Conservation (phyloP, 2,329 filamentous ascomycete genomes). For the Lojkania enalia region DNA sequence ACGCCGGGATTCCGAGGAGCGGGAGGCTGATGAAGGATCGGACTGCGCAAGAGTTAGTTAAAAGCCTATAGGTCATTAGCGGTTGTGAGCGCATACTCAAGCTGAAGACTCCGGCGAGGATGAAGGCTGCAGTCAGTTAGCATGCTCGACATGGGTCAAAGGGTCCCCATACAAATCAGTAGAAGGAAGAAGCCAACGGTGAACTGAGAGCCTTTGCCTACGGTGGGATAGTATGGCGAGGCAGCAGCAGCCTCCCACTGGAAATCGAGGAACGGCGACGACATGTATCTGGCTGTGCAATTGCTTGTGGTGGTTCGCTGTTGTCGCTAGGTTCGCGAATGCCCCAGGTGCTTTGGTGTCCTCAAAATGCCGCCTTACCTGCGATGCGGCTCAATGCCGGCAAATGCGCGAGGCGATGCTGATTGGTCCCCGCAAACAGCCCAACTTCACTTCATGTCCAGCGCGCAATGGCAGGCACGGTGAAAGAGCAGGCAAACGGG, state of each 20-base stretch:
- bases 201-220: slow-evolving; percentile 86
- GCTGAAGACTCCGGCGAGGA: slow-evolving; percentile 78
- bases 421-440: background rate
- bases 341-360: slow-evolving; percentile 26
- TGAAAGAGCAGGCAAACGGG: slow-evolving; percentile 4
- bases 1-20: slow-evolving; percentile 81
- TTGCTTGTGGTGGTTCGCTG: slow-evolving; percentile 12
- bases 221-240: slow-evolving; percentile 78
- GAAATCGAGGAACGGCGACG: slow-evolving; percentile 70
- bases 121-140: slow-evolving; percentile 55
- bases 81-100: slow-evolving; percentile 64
- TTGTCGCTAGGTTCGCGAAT: slow-evolving; percentile 7
- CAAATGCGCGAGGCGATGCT: background rate
- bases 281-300: slow-evolving; percentile 36
- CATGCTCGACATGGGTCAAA: slow-evolving; percentile 14
- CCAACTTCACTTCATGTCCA: background rate
- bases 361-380: slow-evolving; percentile 13
- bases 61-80: slow-evolving; percentile 1
- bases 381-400: background rate
- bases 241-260: slow-evolving; percentile 92
- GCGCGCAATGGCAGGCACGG: background rate
- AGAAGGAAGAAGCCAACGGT: slow-evolving; percentile 76
- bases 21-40: slow-evolving; percentile 77
- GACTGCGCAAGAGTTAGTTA: slow-evolving; percentile 57
- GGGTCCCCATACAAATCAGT: slow-evolving; percentile 57